Evolutionary conservation across 2,329 filamentous ascomycete genomes (phyloP), one percentile per base, ranked within the genome.

Genomic region (Ambrosiella beaveri): DNA sequence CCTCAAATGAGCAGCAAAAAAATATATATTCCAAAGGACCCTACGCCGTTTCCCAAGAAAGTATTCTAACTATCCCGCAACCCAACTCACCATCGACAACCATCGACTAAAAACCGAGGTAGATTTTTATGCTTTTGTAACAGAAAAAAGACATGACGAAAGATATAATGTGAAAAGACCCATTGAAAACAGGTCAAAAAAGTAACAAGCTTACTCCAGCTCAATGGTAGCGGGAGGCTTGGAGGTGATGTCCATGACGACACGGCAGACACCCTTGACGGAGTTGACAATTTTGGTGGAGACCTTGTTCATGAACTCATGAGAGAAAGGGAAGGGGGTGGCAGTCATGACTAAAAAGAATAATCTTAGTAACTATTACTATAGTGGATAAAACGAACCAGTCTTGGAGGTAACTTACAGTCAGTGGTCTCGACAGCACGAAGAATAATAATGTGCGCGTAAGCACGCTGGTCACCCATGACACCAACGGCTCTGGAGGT

Each of bases 201-300:
- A 51, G 27, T 7, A 51, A 41, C 15, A 35, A 50, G n/a, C 51
- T 55, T 78, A 88, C 71, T 87, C 82, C 73, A 87, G 78, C 73
- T 87, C 85, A 66, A 88, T 87, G 1, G 84, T 88, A 61, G 80
- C 81, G 53, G 81, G 82, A 55, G 82, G 81, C 71, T 85, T 85
- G 68, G 78, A 67, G 19, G 79, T 83, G 61, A 79, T 73, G 61
- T 62, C 61, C 63, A 57, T 60, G 36, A 44, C 36, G 38, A 58
- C 56, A 41, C 49, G 54, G 55, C 70, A 78, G 73, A 72, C 75
- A 61, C 75, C 62, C 56, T 84, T 74, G 0, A 89, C 84, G 70
- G 66, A 62, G 61, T 68, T 91, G 60, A 86, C 79, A 65, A 90
- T 90, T 61, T 83, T 74, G 12, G 74, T 78, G 51, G 76, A 77